A percentile compares a stretch with the other conserved stretches of the same genome.
Evolutionary conservation across 768 basidiomycete genomes (phyloP).

Genomic region (Tephrocybe rancida): DNA sequence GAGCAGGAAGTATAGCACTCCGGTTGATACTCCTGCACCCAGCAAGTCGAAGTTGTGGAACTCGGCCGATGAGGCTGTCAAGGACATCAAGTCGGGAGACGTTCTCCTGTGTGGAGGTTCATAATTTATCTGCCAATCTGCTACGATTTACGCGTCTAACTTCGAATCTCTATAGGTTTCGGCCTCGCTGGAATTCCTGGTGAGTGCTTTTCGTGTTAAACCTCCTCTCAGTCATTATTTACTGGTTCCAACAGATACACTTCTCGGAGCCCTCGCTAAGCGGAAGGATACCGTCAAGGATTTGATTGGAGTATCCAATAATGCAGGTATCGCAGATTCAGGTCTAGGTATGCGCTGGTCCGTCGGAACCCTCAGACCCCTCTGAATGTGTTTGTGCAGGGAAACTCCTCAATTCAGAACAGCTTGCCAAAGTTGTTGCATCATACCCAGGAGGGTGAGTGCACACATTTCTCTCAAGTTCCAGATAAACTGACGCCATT

Average conservation of each 20-base stretch:
- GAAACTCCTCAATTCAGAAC: slow-evolving; percentile 70
- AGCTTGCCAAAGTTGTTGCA: slow-evolving; percentile 82
- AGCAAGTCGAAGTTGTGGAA: slow-evolving; percentile 72
- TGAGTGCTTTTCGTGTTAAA: slow-evolving; percentile 27
- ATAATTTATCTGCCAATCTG: slow-evolving; percentile 21
- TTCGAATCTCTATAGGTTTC: slow-evolving; percentile 57
- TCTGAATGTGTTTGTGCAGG: no score
- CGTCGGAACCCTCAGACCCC: no score
- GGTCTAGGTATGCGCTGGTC: slow-evolving; percentile 59
- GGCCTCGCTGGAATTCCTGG: slow-evolving; percentile 89
- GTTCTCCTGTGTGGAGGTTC: slow-evolving; percentile 81
- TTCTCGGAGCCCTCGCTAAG: slow-evolving; percentile 75
- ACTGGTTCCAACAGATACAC: slow-evolving; percentile 60
- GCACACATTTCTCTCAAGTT: not conserved
- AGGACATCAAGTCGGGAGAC: slow-evolving; percentile 80
- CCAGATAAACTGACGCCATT: not conserved
- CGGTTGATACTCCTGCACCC: slow-evolving; percentile 30
- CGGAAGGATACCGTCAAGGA: slow-evolving; percentile 67
- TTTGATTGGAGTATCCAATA: slow-evolving; percentile 87
- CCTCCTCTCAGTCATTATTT: not conserved
- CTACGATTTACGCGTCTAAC: not conserved
- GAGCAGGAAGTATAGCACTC: slow-evolving; percentile 35
- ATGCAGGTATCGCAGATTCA: slow-evolving; percentile 71
- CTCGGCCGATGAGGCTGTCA: slow-evolving; percentile 81
- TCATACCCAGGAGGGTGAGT: slow-evolving; percentile 87